Evolutionary conservation across 768 basidiomycete genomes (phyloP), one percentile per base, ranked within the genome.

Genomic region (Psilocybe subaeruginosa): DNA sequence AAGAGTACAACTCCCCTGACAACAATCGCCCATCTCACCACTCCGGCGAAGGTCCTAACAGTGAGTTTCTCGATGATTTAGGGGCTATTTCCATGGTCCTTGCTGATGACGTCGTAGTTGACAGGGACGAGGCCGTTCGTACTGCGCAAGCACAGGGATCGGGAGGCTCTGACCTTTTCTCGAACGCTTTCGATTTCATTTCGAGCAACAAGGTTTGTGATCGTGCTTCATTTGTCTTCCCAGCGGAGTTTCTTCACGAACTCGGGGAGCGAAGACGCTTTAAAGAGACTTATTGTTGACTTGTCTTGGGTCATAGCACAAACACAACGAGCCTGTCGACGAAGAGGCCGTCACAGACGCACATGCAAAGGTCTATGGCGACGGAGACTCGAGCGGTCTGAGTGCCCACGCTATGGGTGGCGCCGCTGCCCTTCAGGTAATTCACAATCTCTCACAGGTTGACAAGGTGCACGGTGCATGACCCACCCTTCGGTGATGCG

Each of bases 361-460:
- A 8, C 90, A 94, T 70, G 71, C 83, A 31, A 65, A 83, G 67
- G 90, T 83, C 2, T 93, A 93, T 69, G 69, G 79, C 7, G 66
- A 85, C 49, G 82, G 81, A 5, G 77, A 84, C 39, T 78, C 83
- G 0, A 69, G 77, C 23, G 74, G 70, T n/a, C 63, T 94, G 68
- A 80, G 78, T 62, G 90, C 92, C 2, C 75, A 78, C 30, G 80
- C 85, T 12, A 72, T 93, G 61, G 92, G 92, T 17, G 81, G 88
- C 60, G 93, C 93, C 27, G 93, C 93, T 17, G 93, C 93, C 12
- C 63, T 92, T 64, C 82, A 91, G 80, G 89, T 86, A 60, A 59
- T 73, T 58, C 31, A 30, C 62, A 17, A 16, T 58, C 11, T 37
- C 37, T 19, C 14, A 23, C 23, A 23, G 2, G 23, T 59, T 45